Base-by-base conservation (phyloP, 257 asterid genomes). In the Jacaranda copaia region DNA sequence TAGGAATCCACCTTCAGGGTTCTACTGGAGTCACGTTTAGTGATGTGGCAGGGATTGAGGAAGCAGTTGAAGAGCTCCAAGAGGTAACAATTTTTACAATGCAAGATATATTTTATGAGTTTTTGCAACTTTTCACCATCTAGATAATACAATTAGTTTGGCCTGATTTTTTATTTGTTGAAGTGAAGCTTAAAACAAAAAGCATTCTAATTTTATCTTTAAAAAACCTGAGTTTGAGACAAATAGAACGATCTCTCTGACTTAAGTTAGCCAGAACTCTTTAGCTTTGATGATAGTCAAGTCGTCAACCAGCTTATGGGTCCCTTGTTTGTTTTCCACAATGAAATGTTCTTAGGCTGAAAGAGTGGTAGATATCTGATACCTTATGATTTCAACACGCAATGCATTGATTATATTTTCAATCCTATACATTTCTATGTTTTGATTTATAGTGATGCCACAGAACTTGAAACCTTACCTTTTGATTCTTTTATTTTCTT, bases 11-110 rank as follows among this genome's bases (percentile, higher is more conserved):
- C 80, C 66, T 80, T 76, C 86, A 94, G 98, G 98, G 99, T 74
- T 89, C 97, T 43, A 96, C 99, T 51, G 99, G 98, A 75, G 94
- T 96, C 84, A 85, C 87, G 81, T 96, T 96, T 80, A 84, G 18
- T 70, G 99, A 96, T 73, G 99, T 96, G 74, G 99, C 99, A 7
- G 99, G 99, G 70, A 96, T 96, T 79, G 99, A 93, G 84, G 97
- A 91, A 76, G 99, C 99, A 2, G 99, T 96, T 62, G 98, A 93
- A 82, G 99, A 96, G 88, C 96, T 96, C 81, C 98, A 96, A 84
- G 99, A 96, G 94, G 99, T 95, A 87, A 25, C 76, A 7, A 2
- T 51, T 12, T 32, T 77, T 68, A 45, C 74, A 20, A 52, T 72
- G 6, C 43, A 19, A 12, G 20, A 51, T 77, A 51, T 64, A 25